A percentile compares a stretch with the other conserved stretches of the same genome.
phyloP scores from a whole-genome alignment of 1,139 yeast species.

The Taiozyma sp. region DNA sequence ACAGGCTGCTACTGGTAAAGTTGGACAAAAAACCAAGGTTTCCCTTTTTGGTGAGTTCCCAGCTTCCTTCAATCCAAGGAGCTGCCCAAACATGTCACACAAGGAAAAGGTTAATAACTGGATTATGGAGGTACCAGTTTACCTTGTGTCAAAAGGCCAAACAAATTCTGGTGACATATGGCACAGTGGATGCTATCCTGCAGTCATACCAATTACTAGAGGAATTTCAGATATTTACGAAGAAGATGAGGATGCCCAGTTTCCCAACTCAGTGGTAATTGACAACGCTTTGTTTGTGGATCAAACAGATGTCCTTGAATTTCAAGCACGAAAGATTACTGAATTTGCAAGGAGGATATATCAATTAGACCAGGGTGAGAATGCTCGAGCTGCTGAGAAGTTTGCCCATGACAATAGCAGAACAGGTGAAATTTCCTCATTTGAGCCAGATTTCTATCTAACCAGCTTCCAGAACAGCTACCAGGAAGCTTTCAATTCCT shows the following conservation, averaged over 20 bases:
- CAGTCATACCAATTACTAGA: conserved; percentile 30
- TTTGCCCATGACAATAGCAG: not conserved
- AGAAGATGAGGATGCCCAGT: conserved; percentile 5
- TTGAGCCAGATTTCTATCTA: not conserved
- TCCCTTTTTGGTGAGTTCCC: conserved; percentile 28
- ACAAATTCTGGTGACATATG: conserved; percentile 15
- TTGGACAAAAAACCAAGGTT: not conserved
- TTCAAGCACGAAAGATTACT: conserved; percentile 49
- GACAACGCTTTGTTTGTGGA: conserved; percentile 20
- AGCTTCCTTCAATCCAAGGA: conserved; percentile 50
- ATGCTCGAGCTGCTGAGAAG: not conserved
- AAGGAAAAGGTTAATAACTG: conserved; percentile 59
- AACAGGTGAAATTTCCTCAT: not conserved
- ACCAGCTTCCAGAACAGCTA: not conserved
- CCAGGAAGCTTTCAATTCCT: not conserved
- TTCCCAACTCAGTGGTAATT: not conserved
- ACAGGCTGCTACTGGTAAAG: not conserved
- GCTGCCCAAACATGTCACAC: conserved; percentile 53
- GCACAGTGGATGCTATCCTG: conserved; percentile 43
- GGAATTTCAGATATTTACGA: conserved; percentile 13
- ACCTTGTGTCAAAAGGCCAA: conserved; percentile 9
- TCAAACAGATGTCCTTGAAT: conserved; percentile 41
- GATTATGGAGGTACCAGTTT: conserved; percentile 53
- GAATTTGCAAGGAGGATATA: conserved; percentile 39
- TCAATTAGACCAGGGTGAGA: conserved; percentile 31